Base-by-base conservation (phyloP, 352 stramenopile species). In the Blastocystis sp. region DNA sequence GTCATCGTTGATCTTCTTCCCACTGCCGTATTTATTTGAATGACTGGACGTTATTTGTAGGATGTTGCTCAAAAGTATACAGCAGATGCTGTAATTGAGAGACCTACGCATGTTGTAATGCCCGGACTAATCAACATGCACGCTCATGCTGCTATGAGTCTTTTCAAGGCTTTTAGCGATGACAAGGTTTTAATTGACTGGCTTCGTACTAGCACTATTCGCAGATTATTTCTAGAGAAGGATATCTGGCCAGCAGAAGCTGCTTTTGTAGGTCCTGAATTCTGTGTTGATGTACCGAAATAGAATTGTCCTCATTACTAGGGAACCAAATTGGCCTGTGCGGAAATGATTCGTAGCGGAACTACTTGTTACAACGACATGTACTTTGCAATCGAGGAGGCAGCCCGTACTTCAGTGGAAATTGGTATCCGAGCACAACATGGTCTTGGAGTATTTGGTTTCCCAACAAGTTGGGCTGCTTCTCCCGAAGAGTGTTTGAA, bases 291-390 rank as follows among this genome's bases (percentile, higher is more conserved):
- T 48, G 73, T 84, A 68, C 13, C 15, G 13, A 6, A 33, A 0
- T 17, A 56, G 27, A 37, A 4, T 0, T 13, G 22, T 22, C 27
- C 68, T 15, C 0, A 48, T 54, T 11, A 13, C 27, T 89, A 89
- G 78, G 78, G 91, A 56, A 94, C 93, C 88, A 91, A 91, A 22
- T 93, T 95, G 64, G 94, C 93, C 0, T 92, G 92, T 4, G 94
- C 94, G n/a, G 94, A 96, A 91, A 95, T 96, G 92, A 92, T 96
- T n/a, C 92, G 93, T 24, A 90, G 92, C 56, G 94, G 94, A 42
- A 95, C 93, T 35, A 96, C 94, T 19, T 96, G 94, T 90, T 95
- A 93, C 90, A 95, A 95, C 77, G 94, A 96, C 91, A 96, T 96
- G 94, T 96, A 95, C 92, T 95, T 95, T 90, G 95, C 95, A 89